Evolutionary conservation across 2,329 filamentous ascomycete species (phyloP).

Genomic region (Aspergillus luchuensis): DNA sequence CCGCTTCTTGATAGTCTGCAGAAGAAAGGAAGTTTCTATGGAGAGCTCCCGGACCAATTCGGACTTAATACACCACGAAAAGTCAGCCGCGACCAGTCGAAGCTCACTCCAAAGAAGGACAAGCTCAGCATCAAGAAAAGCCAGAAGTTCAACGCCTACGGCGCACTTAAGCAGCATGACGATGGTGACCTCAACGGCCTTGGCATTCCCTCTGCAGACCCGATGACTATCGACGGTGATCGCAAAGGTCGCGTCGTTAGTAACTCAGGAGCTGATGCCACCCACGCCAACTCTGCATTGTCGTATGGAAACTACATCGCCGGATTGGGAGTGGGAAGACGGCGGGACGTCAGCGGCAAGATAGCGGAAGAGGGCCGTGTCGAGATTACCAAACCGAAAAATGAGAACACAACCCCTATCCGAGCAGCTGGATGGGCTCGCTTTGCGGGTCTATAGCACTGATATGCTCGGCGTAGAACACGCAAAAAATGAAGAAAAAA

Average conservation of each 20-base stretch:
- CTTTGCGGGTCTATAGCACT: conserved; percentile 45
- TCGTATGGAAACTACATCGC: conserved; percentile 48
- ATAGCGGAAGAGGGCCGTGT: conserved; percentile 50
- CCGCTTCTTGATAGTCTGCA: conserved; percentile 33
- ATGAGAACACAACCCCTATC: conserved; percentile 22
- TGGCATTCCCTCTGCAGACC: conserved; percentile 14
- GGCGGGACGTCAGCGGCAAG: conserved; percentile 51
- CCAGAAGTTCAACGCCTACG: conserved; percentile 38
- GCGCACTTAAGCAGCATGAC: conserved; percentile 36
- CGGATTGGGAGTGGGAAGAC: conserved; percentile 47
- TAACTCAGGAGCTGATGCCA: conserved; percentile 43
- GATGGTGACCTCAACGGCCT: conserved; percentile 28
- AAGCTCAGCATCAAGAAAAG: conserved; percentile 37
- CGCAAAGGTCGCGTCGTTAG: conserved; percentile 49
- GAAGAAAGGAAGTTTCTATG: conserved; percentile 44
- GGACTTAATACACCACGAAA: conserved; percentile 27
- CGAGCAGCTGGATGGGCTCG: conserved; percentile 50
- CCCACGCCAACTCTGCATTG: conserved; percentile 33
- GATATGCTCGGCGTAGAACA: neutral
- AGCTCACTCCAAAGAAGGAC: conserved; percentile 28
- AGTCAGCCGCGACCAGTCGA: conserved; percentile 20
- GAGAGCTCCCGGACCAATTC: conserved; percentile 33
- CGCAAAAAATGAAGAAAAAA: neutral
- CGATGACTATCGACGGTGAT: conserved; percentile 32
- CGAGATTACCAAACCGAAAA: conserved; percentile 23